Base-by-base conservation (phyloP, 306 rosid species). In the Vachellia collinsii region DNA sequence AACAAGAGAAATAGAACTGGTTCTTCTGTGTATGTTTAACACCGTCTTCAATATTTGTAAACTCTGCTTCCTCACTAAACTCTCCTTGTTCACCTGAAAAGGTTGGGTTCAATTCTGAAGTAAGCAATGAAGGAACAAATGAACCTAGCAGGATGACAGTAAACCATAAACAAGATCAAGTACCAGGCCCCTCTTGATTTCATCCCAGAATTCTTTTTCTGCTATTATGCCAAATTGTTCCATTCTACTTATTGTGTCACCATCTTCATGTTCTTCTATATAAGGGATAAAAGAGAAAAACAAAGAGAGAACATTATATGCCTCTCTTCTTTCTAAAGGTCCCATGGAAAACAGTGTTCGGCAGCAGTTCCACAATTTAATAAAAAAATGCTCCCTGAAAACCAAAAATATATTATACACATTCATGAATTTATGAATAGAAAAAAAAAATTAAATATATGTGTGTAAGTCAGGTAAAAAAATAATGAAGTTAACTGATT, bases 291-390 rank as follows among this genome's bases (percentile, higher is more conserved):
- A 86, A 78, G 97, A 87, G 54, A 92, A 87, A 88, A 77, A 88
- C 89, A 94, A 43, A 80, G 97, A 94, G 69, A 94, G 91, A 41
- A 89, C 81, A 83, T 87, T 84, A 85, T 86, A 94, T 72, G 93
- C 98, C 84, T 92, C 97, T 86, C 96, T 88, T 88, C 97, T 92
- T 89, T 92, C 97, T 75, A 87, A 77, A 68, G 91, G 80, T 78
- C 98, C 98, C 74, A 71, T 82, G 46, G 93, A 86, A 92, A 92
- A 91, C 74, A 94, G 84, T 79, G 87, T 86, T 83, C 69, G 74
- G 88, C 97, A 94, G 88, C 97, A 92, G 46, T 81, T 89, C 98
- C 98, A 94, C 72, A 92, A 80, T 88, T 90, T 89, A 85, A 75
- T 61, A 80, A 87, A 88, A 85, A 90, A 92, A 77, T 39, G 53